Evolutionary conservation across 2,329 filamentous ascomycete genomes (phyloP).

Genomic region (Apiospora phragmitis): DNA sequence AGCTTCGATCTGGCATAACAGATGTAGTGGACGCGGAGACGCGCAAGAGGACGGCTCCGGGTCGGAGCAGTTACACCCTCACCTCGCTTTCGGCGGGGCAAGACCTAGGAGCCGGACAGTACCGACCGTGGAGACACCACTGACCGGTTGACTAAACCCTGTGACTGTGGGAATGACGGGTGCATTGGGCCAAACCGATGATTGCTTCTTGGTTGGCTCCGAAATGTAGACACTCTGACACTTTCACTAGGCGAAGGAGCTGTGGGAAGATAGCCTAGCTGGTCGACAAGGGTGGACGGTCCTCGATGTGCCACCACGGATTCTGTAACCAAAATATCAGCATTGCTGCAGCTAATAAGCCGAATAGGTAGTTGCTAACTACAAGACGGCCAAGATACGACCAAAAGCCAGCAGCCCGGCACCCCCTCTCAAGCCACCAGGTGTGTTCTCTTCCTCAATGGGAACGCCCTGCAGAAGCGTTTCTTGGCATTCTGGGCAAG

Average conservation of each 20-base stretch:
- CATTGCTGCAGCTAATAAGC: not conserved
- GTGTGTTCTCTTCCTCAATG: not conserved
- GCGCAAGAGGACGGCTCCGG: not conserved
- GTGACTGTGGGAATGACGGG: not conserved
- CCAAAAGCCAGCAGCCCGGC: not conserved
- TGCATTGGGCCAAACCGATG: not conserved
- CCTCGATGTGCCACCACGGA: not conserved
- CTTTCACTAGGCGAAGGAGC: not conserved
- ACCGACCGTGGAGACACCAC: not conserved
- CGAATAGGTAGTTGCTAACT: not conserved
- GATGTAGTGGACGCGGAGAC: not conserved
- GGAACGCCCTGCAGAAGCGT: conserved; percentile 6
- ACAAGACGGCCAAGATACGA: not conserved
- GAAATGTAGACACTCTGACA: not conserved
- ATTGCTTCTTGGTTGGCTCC: not conserved
- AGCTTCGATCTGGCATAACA: not conserved
- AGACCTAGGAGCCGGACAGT: not conserved
- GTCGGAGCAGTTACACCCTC: not conserved
- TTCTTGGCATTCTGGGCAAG: not conserved
- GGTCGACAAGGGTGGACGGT: not conserved
- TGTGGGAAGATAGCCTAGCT: not conserved
- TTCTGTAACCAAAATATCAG: not conserved
- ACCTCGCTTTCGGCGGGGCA: not conserved
- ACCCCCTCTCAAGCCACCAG: not conserved
- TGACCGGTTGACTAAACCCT: not conserved